A percentile compares a stretch with the other conserved stretches of the same genome.
phyloP scores from a whole-genome alignment of 169 alveolate species.

The Plasmodium cynomolgi region DNA sequence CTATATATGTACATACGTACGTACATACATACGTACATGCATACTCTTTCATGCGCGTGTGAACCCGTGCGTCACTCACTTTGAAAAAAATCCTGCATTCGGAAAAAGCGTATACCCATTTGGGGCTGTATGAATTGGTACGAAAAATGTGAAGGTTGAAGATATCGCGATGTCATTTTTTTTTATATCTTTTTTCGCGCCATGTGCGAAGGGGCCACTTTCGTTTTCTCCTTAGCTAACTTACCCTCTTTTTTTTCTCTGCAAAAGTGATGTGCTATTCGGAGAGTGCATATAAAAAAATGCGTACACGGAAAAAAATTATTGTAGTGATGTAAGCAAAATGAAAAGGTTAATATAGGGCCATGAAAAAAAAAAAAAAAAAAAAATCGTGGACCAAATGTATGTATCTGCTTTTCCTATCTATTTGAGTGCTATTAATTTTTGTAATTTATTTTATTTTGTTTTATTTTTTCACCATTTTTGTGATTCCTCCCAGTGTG shows the following conservation, averaged over 20 bases:
- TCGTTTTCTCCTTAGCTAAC: background rate
- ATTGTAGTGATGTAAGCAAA: background rate
- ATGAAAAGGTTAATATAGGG: background rate
- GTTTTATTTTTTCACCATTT: background rate
- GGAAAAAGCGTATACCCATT: background rate
- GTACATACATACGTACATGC: background rate
- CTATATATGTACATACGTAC: background rate
- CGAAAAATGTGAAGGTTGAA: background rate
- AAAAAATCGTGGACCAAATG: constrained; percentile 1
- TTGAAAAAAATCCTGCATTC: background rate
- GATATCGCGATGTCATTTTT: background rate
- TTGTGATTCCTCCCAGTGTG: background rate
- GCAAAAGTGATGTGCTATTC: background rate
- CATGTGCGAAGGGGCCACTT: background rate
- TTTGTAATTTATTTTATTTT: background rate
- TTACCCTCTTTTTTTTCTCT: background rate
- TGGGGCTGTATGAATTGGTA: background rate
- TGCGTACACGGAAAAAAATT: background rate
- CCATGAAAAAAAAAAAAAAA: background rate
- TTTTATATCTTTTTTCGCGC: background rate
- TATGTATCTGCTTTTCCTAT: background rate
- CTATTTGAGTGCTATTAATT: background rate
- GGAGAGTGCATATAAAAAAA: background rate
- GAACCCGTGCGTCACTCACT: background rate
- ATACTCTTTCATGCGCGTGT: background rate